Conservation (phyloP, 306 rosid species). For the Cajanus cajan region DNA sequence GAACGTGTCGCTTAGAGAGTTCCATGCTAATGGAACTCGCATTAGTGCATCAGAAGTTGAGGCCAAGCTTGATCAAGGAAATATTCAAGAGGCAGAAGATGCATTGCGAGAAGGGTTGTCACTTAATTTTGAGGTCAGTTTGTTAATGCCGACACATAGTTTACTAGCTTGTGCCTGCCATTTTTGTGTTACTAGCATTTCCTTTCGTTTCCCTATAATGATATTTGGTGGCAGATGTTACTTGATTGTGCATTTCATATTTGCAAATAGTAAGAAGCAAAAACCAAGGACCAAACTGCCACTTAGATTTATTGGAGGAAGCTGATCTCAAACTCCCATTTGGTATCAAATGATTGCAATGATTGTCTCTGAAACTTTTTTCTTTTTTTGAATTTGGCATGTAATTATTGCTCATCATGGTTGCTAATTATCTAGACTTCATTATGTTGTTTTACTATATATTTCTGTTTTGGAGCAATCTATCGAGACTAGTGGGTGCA, state of each 20-base stretch:
- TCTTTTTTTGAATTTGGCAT: not conserved
- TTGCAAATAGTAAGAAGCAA: not conserved
- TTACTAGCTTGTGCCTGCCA: not conserved
- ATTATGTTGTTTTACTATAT: not conserved
- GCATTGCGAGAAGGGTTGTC: conserved; percentile 84
- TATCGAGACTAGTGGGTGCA: not conserved
- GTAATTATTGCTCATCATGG: conserved; percentile 7
- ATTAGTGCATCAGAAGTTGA: conserved; percentile 68
- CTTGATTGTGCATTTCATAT: not conserved
- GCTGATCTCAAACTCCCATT: not conserved
- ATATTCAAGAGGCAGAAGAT: conserved; percentile 88
- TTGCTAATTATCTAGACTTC: not conserved
- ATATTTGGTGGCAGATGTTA: not conserved
- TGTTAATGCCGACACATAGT: not conserved
- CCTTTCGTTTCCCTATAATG: not conserved
- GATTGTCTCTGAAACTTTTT: not conserved
- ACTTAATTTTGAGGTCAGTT: conserved; percentile 80
- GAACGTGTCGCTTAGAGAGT: conserved; percentile 43
- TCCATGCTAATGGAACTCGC: conserved; percentile 67
- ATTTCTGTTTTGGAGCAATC: not conserved
- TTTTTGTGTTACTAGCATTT: not conserved
- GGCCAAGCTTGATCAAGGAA: conserved; percentile 89
- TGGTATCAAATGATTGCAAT: conserved; percentile 16
- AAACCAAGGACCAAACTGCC: not conserved
- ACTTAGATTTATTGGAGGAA: conserved; percentile 1